Percentiles rank a stretch among this genome's conserved stretches.
Conservation (phyloP, 192 early-diverging fungal genomes). For the Coemansia javaensis region DNA sequence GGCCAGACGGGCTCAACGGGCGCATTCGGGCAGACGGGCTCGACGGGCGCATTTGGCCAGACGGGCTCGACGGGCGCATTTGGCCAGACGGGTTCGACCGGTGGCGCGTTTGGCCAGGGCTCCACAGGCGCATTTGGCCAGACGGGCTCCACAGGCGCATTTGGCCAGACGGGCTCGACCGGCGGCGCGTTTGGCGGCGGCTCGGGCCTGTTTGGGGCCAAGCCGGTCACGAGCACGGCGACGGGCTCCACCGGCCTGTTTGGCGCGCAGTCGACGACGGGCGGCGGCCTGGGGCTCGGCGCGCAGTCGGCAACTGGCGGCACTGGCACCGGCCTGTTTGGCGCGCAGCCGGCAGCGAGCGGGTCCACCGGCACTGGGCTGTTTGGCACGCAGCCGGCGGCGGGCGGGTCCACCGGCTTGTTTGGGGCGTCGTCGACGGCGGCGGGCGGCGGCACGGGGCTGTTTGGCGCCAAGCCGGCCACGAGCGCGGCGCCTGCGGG, state of each 20-base stretch:
- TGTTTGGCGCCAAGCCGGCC: constrained; percentile 28
- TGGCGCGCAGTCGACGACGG: neutral
- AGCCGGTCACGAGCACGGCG: constrained; percentile 11
- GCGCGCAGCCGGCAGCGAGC: constrained; percentile 15
- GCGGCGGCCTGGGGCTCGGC: neutral
- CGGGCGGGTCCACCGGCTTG: neutral
- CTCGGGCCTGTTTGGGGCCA: constrained; percentile 41
- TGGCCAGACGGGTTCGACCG: neutral
- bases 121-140: constrained; percentile 11
- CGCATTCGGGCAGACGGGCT: neutral
- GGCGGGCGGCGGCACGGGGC: neutral
- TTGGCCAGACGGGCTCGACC: neutral
- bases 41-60: constrained; percentile 6
- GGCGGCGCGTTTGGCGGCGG: constrained; percentile 6
- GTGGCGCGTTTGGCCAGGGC: constrained; percentile 33
- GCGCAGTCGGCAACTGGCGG: constrained; percentile 8
- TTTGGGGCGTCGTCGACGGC: constrained; percentile 2
- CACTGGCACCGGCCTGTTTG: neutral
- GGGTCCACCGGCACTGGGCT: constrained; percentile 3
- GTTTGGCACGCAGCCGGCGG: constrained; percentile 13
- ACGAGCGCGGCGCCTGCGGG: too few relatives aligned
- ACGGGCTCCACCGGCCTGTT: constrained; percentile 3
- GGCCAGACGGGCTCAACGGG: too few relatives aligned
- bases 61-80: too few relatives aligned
- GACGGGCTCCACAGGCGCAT: constrained; percentile 10